Evolutionary conservation across 2,329 filamentous ascomycete genomes (phyloP).

Genomic region (Phaeosphaeria sp.): DNA sequence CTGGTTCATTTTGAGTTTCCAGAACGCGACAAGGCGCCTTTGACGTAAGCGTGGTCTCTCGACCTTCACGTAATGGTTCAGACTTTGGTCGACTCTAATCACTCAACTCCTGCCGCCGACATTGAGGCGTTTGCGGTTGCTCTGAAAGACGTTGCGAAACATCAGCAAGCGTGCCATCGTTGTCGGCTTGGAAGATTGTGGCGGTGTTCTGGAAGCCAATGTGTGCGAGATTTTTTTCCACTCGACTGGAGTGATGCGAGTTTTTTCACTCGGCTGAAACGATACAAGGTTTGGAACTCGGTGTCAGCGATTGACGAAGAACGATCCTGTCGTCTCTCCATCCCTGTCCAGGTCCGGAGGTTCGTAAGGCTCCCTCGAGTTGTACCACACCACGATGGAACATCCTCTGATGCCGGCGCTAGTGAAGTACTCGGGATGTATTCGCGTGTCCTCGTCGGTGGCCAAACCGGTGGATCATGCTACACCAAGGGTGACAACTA

Average conservation of each 20-base stretch:
- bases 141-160: background rate
- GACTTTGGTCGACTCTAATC: background rate
- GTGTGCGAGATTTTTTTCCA: background rate
- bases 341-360: background rate
- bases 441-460: constrained; percentile 10
- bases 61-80: background rate
- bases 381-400: background rate
- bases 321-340: background rate
- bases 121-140: background rate
- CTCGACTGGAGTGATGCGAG: constrained; percentile 1
- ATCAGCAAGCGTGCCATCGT: background rate
- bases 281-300: background rate
- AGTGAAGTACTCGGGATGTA: constrained; percentile 6
- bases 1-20: background rate
- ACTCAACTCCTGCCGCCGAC: background rate
- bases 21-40: background rate
- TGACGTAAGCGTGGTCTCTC: background rate
- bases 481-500: constrained; percentile 8
- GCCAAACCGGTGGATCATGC: constrained; percentile 16
- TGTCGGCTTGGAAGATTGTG: background rate
- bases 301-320: background rate
- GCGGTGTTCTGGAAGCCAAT: background rate
- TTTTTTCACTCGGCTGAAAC: background rate
- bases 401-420: background rate
- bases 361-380: background rate